phyloP scores from a whole-genome alignment of 2,329 filamentous ascomycete species.

The Pezicula rhizophila region DNA sequence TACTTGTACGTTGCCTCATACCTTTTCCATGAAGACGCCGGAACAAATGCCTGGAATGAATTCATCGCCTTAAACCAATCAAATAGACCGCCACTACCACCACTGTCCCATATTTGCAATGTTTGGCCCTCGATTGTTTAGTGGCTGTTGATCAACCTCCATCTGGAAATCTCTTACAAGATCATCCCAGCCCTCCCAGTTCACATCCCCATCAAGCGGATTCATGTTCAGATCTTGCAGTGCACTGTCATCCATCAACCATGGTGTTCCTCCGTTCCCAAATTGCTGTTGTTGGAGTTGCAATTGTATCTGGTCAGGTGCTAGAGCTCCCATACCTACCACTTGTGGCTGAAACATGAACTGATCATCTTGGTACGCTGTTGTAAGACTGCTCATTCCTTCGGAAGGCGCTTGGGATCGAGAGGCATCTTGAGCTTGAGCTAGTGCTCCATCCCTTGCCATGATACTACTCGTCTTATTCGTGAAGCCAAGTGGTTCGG shows the following conservation, averaged over 20 bases:
- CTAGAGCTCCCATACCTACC: conserved; percentile 17
- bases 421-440: neutral
- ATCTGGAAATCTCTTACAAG: conserved; percentile 27
- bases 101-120: conserved; percentile 21
- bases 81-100: conserved; percentile 15
- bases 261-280: conserved; percentile 6
- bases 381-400: conserved; percentile 6
- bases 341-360: conserved; percentile 14
- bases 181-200: conserved; percentile 31
- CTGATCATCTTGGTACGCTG: neutral
- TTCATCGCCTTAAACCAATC: neutral
- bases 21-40: neutral
- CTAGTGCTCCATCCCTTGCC: conserved; percentile 3
- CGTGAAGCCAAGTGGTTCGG: neutral
- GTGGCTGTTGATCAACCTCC: conserved; percentile 12
- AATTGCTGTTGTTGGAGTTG: conserved; percentile 15
- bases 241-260: conserved; percentile 21
- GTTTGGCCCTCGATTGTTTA: conserved; percentile 11
- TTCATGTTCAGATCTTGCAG: conserved; percentile 24
- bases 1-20: neutral
- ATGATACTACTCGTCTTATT: conserved; percentile 15
- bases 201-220: conserved; percentile 19
- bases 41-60: neutral
- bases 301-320: conserved; percentile 17
- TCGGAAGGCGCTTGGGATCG: neutral